Conservation (phyloP, 495 filamentous ascomycete species). For the Aspergillus saccharolyticus region DNA sequence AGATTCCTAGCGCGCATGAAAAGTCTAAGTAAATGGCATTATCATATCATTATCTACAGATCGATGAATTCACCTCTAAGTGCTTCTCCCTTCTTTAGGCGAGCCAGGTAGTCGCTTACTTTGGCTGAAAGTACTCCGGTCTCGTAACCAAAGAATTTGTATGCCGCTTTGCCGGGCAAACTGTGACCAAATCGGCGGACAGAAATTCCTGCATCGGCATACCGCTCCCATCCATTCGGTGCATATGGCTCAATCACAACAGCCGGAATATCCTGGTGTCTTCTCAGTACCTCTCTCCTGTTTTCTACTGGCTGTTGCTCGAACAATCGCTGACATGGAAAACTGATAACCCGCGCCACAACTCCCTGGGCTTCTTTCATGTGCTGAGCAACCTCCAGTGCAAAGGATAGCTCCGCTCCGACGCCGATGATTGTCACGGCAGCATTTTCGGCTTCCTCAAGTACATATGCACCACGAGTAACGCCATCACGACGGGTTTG, state of each 20-base stretch:
- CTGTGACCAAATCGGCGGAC: slow-evolving; percentile 46
- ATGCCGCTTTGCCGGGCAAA: slow-evolving; percentile 48
- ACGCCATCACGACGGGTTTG: slow-evolving; percentile 40
- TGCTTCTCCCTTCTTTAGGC: slow-evolving; percentile 26
- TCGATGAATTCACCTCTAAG: slow-evolving; percentile 38
- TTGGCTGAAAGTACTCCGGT: slow-evolving; percentile 38
- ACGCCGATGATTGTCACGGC: slow-evolving; percentile 47
- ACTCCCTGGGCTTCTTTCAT: slow-evolving; percentile 32
- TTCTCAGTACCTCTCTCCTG: slow-evolving; percentile 35
- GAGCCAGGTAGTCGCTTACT: slow-evolving; percentile 40
- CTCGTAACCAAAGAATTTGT: slow-evolving; percentile 52
- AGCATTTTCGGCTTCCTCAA: slow-evolving; percentile 37
- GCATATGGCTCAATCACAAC: slow-evolving; percentile 54
- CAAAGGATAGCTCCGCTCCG: slow-evolving; percentile 45
- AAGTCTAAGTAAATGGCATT: not conserved
- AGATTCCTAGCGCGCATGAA: too few species aligned
- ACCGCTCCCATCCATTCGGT: slow-evolving; percentile 54
- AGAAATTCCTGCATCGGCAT: slow-evolving; percentile 48
- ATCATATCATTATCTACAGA: slow-evolving; percentile 16
- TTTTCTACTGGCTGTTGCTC: slow-evolving; percentile 48
- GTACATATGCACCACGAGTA: slow-evolving; percentile 42
- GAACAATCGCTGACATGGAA: slow-evolving; percentile 52
- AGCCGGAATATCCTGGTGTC: slow-evolving; percentile 33
- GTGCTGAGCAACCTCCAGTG: slow-evolving; percentile 33
- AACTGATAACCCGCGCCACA: slow-evolving; percentile 46